Conservation (phyloP, 805 yeast genomes). For the Teunomyces gatunensis region DNA sequence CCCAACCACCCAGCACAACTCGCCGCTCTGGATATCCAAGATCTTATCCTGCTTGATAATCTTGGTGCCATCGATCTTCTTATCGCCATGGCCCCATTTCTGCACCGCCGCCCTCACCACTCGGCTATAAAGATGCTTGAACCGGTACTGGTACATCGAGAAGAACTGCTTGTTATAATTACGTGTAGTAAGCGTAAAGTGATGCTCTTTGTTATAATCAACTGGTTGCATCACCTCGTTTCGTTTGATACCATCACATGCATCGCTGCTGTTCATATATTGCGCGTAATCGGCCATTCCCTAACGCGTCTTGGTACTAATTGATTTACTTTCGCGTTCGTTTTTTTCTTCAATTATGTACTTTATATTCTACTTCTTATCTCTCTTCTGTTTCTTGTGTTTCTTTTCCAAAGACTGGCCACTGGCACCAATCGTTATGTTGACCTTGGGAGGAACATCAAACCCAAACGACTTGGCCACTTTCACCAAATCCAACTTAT, state of each 20-base stretch:
- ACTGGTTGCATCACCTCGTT: not conserved
- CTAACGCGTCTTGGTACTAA: conserved; percentile 2
- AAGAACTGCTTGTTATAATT: conserved; percentile 40
- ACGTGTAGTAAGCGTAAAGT: conserved; percentile 22
- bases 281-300: conserved; percentile 5
- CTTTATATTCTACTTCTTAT: conserved; percentile 8
- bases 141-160: conserved; percentile 43
- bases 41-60: conserved; percentile 37
- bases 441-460: conserved; percentile 93
- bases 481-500: conserved; percentile 87
- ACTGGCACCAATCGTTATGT: conserved; percentile 92
- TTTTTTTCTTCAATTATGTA: not conserved
- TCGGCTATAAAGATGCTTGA: conserved; percentile 30
- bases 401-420: conserved; percentile 59
- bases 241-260: not conserved
- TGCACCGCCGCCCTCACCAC: conserved; percentile 28
- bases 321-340: not conserved
- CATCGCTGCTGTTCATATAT: conserved; percentile 2
- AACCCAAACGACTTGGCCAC: conserved; percentile 96
- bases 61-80: conserved; percentile 30
- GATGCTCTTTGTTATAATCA: conserved; percentile 12
- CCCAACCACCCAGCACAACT: conserved; percentile 80
- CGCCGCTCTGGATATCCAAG: conserved; percentile 59
- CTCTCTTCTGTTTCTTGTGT: conserved; percentile 44
- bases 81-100: conserved; percentile 55